phyloP scores from a whole-genome alignment of 2,329 filamentous ascomycete genomes.

The Gnomoniopsis smithogilvyi region DNA sequence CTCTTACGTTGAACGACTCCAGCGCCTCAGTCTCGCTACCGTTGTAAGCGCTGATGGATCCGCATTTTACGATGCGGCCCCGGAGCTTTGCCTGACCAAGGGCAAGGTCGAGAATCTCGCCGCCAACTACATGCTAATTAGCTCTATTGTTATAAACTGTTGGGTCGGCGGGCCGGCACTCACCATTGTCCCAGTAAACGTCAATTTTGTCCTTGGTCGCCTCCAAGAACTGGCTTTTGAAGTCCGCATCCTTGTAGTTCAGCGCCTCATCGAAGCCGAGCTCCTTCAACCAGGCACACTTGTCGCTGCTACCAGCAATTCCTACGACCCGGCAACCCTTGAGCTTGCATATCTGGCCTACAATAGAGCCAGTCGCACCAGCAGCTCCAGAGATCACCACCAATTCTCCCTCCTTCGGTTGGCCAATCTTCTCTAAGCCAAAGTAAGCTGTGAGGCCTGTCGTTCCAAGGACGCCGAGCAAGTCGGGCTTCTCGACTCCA shows the following conservation, averaged over 20 bases:
- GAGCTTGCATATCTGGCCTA: slow-evolving; percentile 65
- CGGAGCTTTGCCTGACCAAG: slow-evolving; percentile 59
- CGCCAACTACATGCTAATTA: slow-evolving; percentile 48
- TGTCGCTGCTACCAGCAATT: slow-evolving; percentile 53
- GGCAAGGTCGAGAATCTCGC: slow-evolving; percentile 66
- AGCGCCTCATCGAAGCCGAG: slow-evolving; percentile 65
- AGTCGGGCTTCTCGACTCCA: slow-evolving; percentile 42
- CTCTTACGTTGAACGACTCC: slow-evolving; percentile 7
- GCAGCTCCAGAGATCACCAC: slow-evolving; percentile 66
- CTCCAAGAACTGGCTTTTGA: slow-evolving; percentile 55
- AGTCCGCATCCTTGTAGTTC: slow-evolving; percentile 67
- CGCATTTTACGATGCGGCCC: slow-evolving; percentile 69
- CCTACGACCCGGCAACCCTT: slow-evolving; percentile 54
- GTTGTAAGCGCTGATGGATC: slow-evolving; percentile 34
- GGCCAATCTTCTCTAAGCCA: slow-evolving; percentile 60
- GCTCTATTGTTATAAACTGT: neutral
- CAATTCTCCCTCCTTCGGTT: slow-evolving; percentile 60
- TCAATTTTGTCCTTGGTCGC: slow-evolving; percentile 56
- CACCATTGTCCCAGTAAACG: slow-evolving; percentile 67
- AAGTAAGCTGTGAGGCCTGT: slow-evolving; percentile 67
- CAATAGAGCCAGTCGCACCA: slow-evolving; percentile 64
- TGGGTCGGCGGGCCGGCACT: neutral
- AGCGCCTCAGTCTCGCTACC: neutral
- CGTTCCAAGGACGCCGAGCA: slow-evolving; percentile 52
- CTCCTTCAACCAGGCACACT: slow-evolving; percentile 59